Evolutionary conservation across 2,329 filamentous ascomycete species (phyloP).

Genomic region (Pseudocercospora fuligena): DNA sequence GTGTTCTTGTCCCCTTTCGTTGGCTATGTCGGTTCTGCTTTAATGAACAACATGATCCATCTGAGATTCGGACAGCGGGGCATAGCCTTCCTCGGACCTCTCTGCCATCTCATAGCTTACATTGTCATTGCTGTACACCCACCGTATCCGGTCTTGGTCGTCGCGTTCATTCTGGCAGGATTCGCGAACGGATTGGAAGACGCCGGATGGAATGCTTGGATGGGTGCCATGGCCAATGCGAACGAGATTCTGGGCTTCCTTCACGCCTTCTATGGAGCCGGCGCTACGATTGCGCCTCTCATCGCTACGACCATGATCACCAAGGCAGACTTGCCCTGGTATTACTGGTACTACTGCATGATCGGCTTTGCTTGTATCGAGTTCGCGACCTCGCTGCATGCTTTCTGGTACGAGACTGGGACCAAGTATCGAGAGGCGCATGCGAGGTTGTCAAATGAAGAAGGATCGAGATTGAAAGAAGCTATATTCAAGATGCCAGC

Average conservation of each 20-base stretch:
- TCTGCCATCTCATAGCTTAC: slow-evolving; percentile 68
- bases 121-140: slow-evolving; percentile 69
- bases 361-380: slow-evolving; percentile 64
- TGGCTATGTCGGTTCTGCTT: slow-evolving; percentile 67
- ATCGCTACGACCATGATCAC: slow-evolving; percentile 76
- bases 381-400: slow-evolving; percentile 53
- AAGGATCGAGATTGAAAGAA: slow-evolving; percentile 57
- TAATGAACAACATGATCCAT: slow-evolving; percentile 69
- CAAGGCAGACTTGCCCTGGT: slow-evolving; percentile 67
- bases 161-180: slow-evolving; percentile 68
- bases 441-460: slow-evolving; percentile 48
- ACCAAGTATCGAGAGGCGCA: slow-evolving; percentile 60
- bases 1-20: slow-evolving; percentile 70
- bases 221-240: slow-evolving; percentile 51
- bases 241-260: slow-evolving; percentile 77
- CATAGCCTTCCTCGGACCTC: slow-evolving; percentile 68
- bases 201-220: slow-evolving; percentile 65
- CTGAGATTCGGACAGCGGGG: slow-evolving; percentile 71
- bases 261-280: slow-evolving; percentile 73
- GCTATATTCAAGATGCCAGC: slow-evolving; percentile 53
- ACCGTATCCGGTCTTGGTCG: slow-evolving; percentile 68
- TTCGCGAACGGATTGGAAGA: slow-evolving; percentile 74
- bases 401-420: slow-evolving; percentile 69
- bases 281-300: slow-evolving; percentile 70
- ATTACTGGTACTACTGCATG: slow-evolving; percentile 77